Evolutionary conservation across 495 filamentous ascomycete species (phyloP).

Genomic region (Trichoderma gamsii): DNA sequence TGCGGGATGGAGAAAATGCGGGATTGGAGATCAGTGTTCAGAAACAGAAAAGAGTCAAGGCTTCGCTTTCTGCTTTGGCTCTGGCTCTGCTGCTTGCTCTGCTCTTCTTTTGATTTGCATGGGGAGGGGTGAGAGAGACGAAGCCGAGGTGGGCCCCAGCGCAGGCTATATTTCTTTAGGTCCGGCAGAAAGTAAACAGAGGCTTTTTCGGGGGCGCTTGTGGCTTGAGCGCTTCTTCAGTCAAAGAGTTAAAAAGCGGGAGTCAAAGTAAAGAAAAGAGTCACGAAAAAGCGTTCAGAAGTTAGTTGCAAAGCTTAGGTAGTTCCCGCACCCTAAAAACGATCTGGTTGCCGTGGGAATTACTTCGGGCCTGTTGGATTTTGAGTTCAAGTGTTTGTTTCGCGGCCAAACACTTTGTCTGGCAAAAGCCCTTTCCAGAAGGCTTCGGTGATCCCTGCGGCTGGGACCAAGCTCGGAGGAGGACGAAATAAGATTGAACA

Average conservation of each 20-base stretch:
- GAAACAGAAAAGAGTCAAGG: slow-evolving; percentile 13
- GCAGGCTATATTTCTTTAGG: slow-evolving; percentile 4
- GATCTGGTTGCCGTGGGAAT: background rate
- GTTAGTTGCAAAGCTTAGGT: too few relatives aligned
- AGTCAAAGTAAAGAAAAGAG: too few relatives aligned
- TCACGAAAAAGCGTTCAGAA: too few relatives aligned
- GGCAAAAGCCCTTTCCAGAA: background rate
- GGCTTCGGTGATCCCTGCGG: background rate
- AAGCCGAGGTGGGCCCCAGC: background rate
- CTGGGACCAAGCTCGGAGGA: too few relatives aligned
- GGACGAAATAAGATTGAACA: too few relatives aligned
- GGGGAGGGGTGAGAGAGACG: background rate
- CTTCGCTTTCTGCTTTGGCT: background rate
- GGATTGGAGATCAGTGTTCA: slow-evolving; percentile 3
- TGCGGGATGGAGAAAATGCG: slow-evolving; percentile 1
- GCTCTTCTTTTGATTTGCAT: background rate
- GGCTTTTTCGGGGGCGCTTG: background rate
- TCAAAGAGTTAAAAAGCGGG: too few relatives aligned
- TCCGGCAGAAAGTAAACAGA: background rate
- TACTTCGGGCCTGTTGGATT: background rate
- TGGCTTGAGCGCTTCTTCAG: background rate
- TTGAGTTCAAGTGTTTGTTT: background rate
- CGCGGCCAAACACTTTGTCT: background rate
- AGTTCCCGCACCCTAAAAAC: background rate
- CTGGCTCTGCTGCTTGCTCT: background rate